Base-by-base conservation (phyloP, 2,329 filamentous ascomycete species). In the Aspergillus brunneoviolaceus region DNA sequence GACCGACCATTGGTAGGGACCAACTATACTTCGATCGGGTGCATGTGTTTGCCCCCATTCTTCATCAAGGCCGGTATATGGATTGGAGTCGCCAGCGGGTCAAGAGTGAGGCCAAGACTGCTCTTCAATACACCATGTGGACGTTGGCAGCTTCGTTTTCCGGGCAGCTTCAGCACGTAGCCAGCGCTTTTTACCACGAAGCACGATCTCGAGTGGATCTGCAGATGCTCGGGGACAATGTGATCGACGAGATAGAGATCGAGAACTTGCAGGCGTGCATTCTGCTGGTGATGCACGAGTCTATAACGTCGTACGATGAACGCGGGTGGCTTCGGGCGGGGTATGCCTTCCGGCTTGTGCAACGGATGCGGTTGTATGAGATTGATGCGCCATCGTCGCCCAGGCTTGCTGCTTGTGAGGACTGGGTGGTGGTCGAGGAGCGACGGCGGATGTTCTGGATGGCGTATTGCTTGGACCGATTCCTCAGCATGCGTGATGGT, bases 381-480 rank as follows among this genome's bases (percentile, higher is more conserved):
- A 61, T 71, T 23, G 71, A 75, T 31, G 12, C 31, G 3, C 19
- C n/a, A 6, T 9, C 16, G 4, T 39, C 21, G 58, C 59, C 7
- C 54, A 59, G 49, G 51, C 33, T 12, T 14, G 42, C 12, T 16
- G 48, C 6, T 29, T 42, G 47, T 6, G 51, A 48, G 14, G 58
- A 62, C 6, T 68, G 62, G 5, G 16, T 23, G 7, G n/a, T 21
- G 49, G 61, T 70, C 16, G 68, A 77, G 61, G 67, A 75, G 57
- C 70, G 65, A 49, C 58, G 75, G 19, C 60, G 75, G 12, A 70
- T 69, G 0, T 77, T 76, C 58, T 77, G 75, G 75, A 65, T 77
- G 62, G 74, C 74, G 0, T 76, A 74, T 56, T 68, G 63, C 35
- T 59, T 77, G 3, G 75, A 77, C 58, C 70, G 69, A 1, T 70